A percentile compares a stretch with the other conserved stretches of the same genome.
These are phyloP conservation scores for Fraxinus albicans DNA, from an alignment of 305 asterid genomes.

Conservation along the genomic window DNA sequence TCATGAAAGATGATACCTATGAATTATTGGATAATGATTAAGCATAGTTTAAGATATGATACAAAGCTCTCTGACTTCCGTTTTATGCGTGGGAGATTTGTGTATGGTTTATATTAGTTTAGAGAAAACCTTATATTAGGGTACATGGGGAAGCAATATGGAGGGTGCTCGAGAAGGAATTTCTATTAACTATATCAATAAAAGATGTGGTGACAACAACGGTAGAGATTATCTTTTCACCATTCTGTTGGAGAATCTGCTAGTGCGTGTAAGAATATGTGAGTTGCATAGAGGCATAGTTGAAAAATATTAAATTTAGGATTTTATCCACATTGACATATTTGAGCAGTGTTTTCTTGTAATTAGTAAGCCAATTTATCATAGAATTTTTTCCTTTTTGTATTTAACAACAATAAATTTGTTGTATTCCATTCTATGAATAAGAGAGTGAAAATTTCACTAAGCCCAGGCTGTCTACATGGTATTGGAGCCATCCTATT, in stretches of 20 bases:
- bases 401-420: not conserved
- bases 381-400: not conserved
- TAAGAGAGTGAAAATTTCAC: not conserved
- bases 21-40: not conserved
- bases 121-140: not conserved
- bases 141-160: not conserved
- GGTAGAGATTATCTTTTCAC: not conserved
- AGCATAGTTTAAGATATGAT: not conserved
- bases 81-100: not conserved
- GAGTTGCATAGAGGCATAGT: not conserved
- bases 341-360: not conserved
- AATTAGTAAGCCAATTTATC: not conserved
- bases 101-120: not conserved
- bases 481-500: not conserved
- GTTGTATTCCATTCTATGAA: not conserved
- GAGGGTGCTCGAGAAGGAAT: not conserved
- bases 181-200: not conserved
- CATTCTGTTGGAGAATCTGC: not conserved
- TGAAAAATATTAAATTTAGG: not conserved
- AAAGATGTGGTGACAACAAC: not conserved
- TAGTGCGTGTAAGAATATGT: not conserved
- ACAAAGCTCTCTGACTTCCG: not conserved
- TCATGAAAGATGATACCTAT: not conserved
- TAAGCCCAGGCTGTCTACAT: not conserved
- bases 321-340: not conserved